Percentiles rank a stretch among this genome's conserved stretches.
Evolutionary conservation across 1,284 basidiomycete genomes (phyloP).

Genomic region (Testicularia cyperi): DNA sequence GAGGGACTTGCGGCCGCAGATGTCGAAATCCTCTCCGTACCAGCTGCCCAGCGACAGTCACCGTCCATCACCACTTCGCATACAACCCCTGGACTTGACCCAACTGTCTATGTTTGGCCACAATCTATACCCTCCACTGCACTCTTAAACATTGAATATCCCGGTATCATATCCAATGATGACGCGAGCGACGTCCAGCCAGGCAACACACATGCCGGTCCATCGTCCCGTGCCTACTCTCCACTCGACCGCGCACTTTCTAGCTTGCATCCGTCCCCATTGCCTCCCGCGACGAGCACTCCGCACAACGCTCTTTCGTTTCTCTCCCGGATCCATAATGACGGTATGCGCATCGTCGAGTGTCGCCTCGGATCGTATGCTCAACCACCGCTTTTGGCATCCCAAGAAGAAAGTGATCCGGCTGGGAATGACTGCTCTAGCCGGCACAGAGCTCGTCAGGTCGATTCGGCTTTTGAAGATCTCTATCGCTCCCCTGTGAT

Average conservation of each 20-base stretch:
- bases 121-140: constrained; percentile 29
- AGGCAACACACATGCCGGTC: background rate
- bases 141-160: constrained; percentile 51
- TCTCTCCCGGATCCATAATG: constrained; percentile 27
- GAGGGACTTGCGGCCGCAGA: no score
- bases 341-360: constrained; percentile 33
- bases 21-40: no score
- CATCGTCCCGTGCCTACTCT: background rate
- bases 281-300: constrained; percentile 27
- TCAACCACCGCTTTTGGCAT: background rate
- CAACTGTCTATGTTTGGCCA: constrained; percentile 9
- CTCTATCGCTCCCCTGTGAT: constrained; percentile 31
- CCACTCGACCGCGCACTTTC: constrained; percentile 44
- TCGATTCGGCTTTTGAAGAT: background rate
- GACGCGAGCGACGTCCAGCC: background rate
- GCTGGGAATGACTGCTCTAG: no score
- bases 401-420: no score
- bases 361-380: constrained; percentile 31
- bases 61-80: no score
- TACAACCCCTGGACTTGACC: no score
- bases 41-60: no score
- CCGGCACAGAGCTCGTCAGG: no score
- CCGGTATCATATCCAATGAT: constrained; percentile 27
- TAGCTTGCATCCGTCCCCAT: constrained; percentile 29
- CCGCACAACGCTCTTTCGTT: constrained; percentile 38